A percentile compares a stretch with the other conserved stretches of the same genome.
Evolutionary conservation across 2,329 filamentous ascomycete genomes (phyloP).

Genomic region (Sporothrix protearum): DNA sequence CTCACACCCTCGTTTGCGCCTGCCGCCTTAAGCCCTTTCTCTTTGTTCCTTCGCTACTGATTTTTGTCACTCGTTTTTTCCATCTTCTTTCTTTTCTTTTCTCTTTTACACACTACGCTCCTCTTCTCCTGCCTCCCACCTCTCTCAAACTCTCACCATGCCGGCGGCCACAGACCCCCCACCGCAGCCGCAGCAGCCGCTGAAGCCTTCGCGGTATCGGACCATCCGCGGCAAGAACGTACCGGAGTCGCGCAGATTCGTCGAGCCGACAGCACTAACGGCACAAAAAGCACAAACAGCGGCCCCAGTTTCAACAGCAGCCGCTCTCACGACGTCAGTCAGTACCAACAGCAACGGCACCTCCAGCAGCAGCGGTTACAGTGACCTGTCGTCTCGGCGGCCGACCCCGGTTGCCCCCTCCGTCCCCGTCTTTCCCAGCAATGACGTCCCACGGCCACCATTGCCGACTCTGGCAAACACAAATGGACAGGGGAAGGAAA

Average conservation of each 20-base stretch:
- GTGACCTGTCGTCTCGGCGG: constrained; percentile 14
- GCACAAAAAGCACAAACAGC: background rate
- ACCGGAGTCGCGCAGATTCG: constrained; percentile 31
- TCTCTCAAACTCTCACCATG: constrained; percentile 21
- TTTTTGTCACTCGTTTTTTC: background rate
- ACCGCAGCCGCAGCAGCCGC: constrained; percentile 23
- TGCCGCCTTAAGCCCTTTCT: background rate
- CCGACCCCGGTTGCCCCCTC: background rate
- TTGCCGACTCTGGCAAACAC: background rate
- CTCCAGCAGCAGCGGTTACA: background rate
- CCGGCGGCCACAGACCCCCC: constrained; percentile 24
- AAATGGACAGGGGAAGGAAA: background rate
- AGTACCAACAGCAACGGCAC: constrained; percentile 8
- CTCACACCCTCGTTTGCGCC: constrained; percentile 1
- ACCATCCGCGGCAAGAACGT: constrained; percentile 35
- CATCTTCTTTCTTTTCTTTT: background rate
- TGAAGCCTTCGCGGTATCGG: constrained; percentile 37
- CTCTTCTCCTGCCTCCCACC: background rate
- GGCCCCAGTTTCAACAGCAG: background rate
- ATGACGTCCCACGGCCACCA: background rate
- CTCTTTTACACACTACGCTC: background rate
- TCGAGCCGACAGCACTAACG: constrained; percentile 19
- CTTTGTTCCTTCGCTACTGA: background rate
- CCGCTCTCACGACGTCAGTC: background rate
- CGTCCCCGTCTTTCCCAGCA: background rate